These are phyloP conservation scores for Saururus chinensis DNA, from an alignment of 164 flowering plant species.

Conservation along the genomic window DNA sequence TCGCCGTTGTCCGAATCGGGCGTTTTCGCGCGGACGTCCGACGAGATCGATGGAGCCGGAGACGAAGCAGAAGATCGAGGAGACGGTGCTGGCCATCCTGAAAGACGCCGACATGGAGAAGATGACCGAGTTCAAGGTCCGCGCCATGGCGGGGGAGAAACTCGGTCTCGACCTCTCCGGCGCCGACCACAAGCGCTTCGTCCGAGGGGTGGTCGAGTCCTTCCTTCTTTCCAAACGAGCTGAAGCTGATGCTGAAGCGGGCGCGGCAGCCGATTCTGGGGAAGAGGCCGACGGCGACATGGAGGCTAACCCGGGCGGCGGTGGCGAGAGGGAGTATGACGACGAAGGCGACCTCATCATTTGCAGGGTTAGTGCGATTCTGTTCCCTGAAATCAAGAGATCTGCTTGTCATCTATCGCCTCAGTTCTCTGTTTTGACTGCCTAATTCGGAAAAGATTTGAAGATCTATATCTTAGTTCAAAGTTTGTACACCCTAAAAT, in stretches of 20 bases:
- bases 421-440: background rate
- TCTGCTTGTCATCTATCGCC: background rate
- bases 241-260: constrained; percentile 10
- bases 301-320: constrained; percentile 6
- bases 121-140: constrained; percentile 58
- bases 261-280: background rate
- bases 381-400: background rate
- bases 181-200: constrained; percentile 31
- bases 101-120: constrained; percentile 42
- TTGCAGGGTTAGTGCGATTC: constrained; percentile 42
- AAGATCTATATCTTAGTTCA: background rate
- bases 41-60: constrained; percentile 27
- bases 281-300: background rate
- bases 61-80: constrained; percentile 26
- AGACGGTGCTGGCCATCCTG: constrained; percentile 40
- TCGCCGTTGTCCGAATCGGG: background rate
- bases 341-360: constrained; percentile 80
- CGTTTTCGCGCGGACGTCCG: background rate
- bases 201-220: constrained; percentile 41
- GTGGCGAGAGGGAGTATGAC: constrained; percentile 42
- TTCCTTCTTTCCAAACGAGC: constrained; percentile 29
- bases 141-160: constrained; percentile 39
- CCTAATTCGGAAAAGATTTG: background rate
- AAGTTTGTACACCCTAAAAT: background rate
- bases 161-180: constrained; percentile 50